These are phyloP conservation scores for Erysiphe pulchra DNA, from an alignment of 2,329 filamentous ascomycete species.

Conservation along the genomic window DNA sequence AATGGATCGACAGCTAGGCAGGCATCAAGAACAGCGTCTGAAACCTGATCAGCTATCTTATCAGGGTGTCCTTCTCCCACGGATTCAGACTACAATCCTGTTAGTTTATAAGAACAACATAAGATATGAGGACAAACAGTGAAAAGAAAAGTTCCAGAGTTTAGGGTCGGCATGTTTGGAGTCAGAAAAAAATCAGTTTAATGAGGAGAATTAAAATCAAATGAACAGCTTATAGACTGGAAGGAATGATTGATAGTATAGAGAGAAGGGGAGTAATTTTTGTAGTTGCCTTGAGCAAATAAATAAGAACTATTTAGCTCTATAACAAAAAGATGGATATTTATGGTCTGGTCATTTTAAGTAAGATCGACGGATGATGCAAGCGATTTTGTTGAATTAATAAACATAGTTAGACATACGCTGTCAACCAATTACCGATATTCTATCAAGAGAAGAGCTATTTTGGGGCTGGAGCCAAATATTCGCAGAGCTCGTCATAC, in stretches of 20 bases:
- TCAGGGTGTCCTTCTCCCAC: constrained; percentile 81
- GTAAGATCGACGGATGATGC: background rate
- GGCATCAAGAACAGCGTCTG: constrained; percentile 94
- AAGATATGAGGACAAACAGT: constrained; percentile 25
- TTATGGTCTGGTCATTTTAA: background rate
- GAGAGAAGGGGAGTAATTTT: background rate
- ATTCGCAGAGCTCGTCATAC: background rate
- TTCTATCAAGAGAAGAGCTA: background rate
- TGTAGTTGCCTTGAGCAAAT: no score
- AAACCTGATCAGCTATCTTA: constrained; percentile 97
- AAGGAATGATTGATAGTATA: background rate
- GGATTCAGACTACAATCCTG: constrained; percentile 40
- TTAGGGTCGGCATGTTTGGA: constrained; percentile 15
- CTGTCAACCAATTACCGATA: background rate
- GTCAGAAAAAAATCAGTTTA: background rate
- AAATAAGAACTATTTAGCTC: no score
- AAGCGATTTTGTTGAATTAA: background rate
- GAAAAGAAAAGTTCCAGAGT: constrained; percentile 57
- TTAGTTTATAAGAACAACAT: constrained; percentile 3
- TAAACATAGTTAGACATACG: background rate
- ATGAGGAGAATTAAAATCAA: background rate
- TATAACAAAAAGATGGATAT: no score
- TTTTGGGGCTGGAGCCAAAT: background rate
- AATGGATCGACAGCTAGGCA: constrained; percentile 83
- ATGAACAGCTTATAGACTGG: background rate